These are phyloP conservation scores for Botryotinia calthae DNA, from an alignment of 2,329 filamentous ascomycete genomes.

Conservation along the genomic window DNA sequence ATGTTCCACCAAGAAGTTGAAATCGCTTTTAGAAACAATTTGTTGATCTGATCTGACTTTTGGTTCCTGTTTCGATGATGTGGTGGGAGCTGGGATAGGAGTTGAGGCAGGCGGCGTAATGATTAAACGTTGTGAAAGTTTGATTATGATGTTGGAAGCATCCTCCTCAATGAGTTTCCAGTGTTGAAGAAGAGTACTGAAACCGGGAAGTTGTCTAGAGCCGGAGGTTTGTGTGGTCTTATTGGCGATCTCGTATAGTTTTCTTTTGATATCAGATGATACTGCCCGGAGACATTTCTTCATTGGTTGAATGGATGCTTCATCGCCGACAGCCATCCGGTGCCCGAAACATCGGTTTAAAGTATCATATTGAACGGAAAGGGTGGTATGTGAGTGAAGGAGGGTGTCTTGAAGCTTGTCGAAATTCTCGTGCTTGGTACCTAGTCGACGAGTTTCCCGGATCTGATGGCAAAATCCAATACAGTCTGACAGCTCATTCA, in stretches of 20 bases:
- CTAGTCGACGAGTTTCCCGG: constrained; percentile 14
- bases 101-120: constrained; percentile 5
- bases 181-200: constrained; percentile 1
- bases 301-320: neutral
- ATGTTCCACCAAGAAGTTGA: neutral
- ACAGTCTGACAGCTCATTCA: constrained; percentile 12
- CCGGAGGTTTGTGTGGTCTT: neutral
- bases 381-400: neutral
- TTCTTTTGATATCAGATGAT: constrained; percentile 10
- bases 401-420: constrained; percentile 6
- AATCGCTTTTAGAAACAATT: neutral
- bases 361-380: constrained; percentile 10
- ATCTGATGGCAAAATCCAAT: constrained; percentile 10
- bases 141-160: constrained; percentile 6
- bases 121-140: constrained; percentile 11
- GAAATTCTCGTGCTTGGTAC: constrained; percentile 13
- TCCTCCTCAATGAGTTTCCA: constrained; percentile 15
- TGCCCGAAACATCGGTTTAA: constrained; percentile 9
- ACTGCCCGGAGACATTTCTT: constrained; percentile 12
- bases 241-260: constrained; percentile 5
- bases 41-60: constrained; percentile 1
- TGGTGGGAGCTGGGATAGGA: neutral
- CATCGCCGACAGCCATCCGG: constrained; percentile 9
- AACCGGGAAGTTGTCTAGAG: constrained; percentile 5
- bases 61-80: neutral